Base-by-base conservation (phyloP, 192 early-diverging fungal species). In the Diversispora eburnea region DNA sequence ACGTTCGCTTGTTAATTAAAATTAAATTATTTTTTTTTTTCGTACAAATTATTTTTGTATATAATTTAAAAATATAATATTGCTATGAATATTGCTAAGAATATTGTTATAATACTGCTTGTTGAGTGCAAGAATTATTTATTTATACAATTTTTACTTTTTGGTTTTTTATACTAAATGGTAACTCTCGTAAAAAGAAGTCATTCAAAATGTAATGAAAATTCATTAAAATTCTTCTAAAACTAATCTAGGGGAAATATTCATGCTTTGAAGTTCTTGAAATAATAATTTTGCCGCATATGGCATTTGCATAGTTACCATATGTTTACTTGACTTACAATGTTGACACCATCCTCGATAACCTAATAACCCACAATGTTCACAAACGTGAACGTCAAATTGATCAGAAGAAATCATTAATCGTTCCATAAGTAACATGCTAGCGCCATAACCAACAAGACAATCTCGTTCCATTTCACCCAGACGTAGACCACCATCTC, bases 381-480 rank as follows among this genome's bases (percentile, higher is more conserved):
- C 86, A 77, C 97, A 99, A 6, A 95, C 90, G 79, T 94, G 87
- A 9, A 94, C 90, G 73, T 97, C 94, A 84, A 96, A 99, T 12
- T 88, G 91, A 81, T 99, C 97, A 2, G 91, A 93, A 58, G 92
- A 93, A 55, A 92, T 87, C 89, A 99, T 89, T 47, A 99, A 84
- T 51, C 97, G 89, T 79, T 99, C 97, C 48, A 99, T 88, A 70
- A 98, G 77, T 49, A 98, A 84, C 84, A 93, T 94, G 64, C 91
- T 90, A 3, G 97, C 93, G 61, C 97, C 97, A 81, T 99, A 95
- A 74, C 95, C 95, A 77, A 99, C 96, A 77, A 99, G 79, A 83
- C 95, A 98, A 85, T 99, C 97, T 75, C 95, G 88, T 75, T 99
- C 97, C 97, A 99, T 99, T 78, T 99, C 95, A 70, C 97, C 97